Evolutionary conservation across 345 rosid genomes (phyloP), one percentile per base, ranked within the genome.

Genomic region (Lagerstroemia speciosa): DNA sequence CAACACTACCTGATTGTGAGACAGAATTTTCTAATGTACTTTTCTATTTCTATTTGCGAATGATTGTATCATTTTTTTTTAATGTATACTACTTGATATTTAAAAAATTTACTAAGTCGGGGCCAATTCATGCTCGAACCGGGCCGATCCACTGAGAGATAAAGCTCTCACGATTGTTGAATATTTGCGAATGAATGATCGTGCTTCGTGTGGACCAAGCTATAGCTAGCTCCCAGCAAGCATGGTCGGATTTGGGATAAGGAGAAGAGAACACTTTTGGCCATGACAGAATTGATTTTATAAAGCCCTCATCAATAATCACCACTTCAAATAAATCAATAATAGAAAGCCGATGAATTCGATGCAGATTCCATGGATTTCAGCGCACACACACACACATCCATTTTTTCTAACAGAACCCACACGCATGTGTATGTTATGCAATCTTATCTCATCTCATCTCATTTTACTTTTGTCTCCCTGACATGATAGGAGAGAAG

Each of bases 201-300:
- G 16, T 41, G 17, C 3, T 2, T 41, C 46, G 15, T 41, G 46
- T 41, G 46, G 46, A 15, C 2, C 46, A 7, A 15, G 46, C 46
- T 41, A 15, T 41, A 6, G 46, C n/a, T 48, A 48, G n/a, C 20
- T 48, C n/a, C n/a, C 8, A 16, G 8, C n/a, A 19, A 17, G 24
- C 0, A 19, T 48, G 55, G 55, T 48, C 6, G n/a, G 55, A 16
- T 24, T 48, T 48, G 0, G 19, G 50, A 12, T 45, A 45, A 48
- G 55, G 55, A 19, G 55, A 48, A 48, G 55, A 48, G 26, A 55
- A 24, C 61, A 55, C 61, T 55, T 55, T 24, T 48, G 61, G 61
- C 31, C 12, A 55, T 26, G 61, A 24, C 7, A 55, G 22, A 55
- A 6, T 55, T 26, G 9, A 26, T 55, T 12, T 12, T 43, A 43